These are phyloP conservation scores for Herpetospermum pedunculosum DNA, from an alignment of 306 rosid genomes.

Conservation along the genomic window DNA sequence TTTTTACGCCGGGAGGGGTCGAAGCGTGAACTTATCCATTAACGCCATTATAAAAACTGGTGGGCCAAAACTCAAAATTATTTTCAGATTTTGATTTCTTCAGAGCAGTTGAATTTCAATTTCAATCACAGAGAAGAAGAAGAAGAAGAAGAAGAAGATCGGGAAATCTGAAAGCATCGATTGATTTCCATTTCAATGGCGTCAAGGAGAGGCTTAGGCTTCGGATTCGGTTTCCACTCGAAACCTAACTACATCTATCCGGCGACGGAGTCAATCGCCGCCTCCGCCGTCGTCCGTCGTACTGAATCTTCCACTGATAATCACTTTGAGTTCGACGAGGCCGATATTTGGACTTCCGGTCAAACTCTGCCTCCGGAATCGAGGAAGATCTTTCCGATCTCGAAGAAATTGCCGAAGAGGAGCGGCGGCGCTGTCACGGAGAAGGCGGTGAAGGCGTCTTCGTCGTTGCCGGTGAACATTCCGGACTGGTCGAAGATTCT, in stretches of 20 bases:
- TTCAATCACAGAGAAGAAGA: background rate
- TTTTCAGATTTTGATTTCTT: background rate
- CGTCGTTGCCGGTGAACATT: conserved; percentile 63
- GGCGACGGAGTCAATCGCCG: conserved; percentile 16
- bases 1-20: conserved; percentile 16
- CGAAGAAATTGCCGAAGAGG: conserved; percentile 2
- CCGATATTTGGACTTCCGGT: conserved; percentile 33
- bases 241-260: conserved; percentile 34
- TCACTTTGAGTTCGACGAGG: conserved; percentile 44
- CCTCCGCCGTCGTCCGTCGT: background rate
- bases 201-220: conserved; percentile 32
- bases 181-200: conserved; percentile 46
- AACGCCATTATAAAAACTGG: conserved; percentile 19
- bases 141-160: background rate
- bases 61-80: background rate
- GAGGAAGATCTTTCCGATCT: background rate
- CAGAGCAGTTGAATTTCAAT: background rate
- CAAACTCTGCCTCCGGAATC: background rate
- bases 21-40: conserved; percentile 24
- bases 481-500: conserved; percentile 85
- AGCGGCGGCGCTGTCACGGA: background rate
- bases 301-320: conserved; percentile 9
- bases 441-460: conserved; percentile 12
- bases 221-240: conserved; percentile 15
- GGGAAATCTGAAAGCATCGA: background rate